Evolutionary conservation across 2,329 filamentous ascomycete species (phyloP), one percentile per base, ranked within the genome.

Genomic region (Camillea tinctor): DNA sequence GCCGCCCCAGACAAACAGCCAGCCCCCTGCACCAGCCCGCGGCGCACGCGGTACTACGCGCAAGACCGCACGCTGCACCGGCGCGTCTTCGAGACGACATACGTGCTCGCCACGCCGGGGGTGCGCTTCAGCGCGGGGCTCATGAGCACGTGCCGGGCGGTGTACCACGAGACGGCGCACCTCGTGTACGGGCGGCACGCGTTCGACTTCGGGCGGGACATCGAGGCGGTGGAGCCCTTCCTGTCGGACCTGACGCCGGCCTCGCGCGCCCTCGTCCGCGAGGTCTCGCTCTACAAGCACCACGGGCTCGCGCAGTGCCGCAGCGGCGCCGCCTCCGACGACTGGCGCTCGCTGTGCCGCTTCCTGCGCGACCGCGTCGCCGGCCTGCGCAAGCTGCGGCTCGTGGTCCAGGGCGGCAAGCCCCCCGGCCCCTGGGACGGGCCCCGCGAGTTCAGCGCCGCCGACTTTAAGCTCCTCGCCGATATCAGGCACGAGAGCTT

Each of bases 141-240:
- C 66, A 74, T 85, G 78, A 67, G 73, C 54, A 76, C 75, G 20
- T 81, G 76, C 67, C 75, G 76, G 49, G 76, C 76, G 57, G 75
- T 87, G 55, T 77, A 87, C 69, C 74, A 77, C 60, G 86, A 88
- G 70, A 81, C 82, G n/a, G 74, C 81, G 3, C 77, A 81, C 59
- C 69, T 84, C 17, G 74, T 89, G 3, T 89, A 88, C 71, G 77
- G 75, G 7, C 75, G 71, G 58, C 83, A 87, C 69, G 75, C 76
- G 0, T 88, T 88, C 70, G 80, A 83, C 66, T 89, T 89, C 70
- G 82, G 81, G 62, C 78, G 79, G 53, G 79, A 85, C 71, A 77
- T 88, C 64, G 86, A 88, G 71, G 84, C 85, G 17, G 78, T 86
- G 5, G 78, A 81, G 1, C 84, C 85, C 0, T 88, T 88, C 69